These are phyloP conservation scores for Aciculoconidium aculeatum DNA, from an alignment of 805 yeast genomes.

Conservation along the genomic window DNA sequence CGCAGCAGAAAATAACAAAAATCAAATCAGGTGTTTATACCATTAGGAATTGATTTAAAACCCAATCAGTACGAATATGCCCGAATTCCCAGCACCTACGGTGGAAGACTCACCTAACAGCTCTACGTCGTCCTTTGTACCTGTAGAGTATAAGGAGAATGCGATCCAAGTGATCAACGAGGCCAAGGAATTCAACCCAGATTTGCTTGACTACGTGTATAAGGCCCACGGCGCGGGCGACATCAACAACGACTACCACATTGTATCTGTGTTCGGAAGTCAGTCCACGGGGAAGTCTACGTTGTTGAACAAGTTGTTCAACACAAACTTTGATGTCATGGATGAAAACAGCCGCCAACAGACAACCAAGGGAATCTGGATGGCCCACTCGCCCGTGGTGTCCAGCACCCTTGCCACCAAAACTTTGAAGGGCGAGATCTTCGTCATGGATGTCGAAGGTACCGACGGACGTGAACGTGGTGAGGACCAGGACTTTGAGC, in stretches of 20 bases:
- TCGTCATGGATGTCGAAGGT: slow-evolving; percentile 97
- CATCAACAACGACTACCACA: slow-evolving; percentile 63
- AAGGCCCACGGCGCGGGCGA: slow-evolving; percentile 22
- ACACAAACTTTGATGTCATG: slow-evolving; percentile 90
- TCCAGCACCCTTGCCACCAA: slow-evolving; percentile 14
- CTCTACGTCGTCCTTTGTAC: slow-evolving; percentile 36
- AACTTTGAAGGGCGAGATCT: slow-evolving; percentile 34
- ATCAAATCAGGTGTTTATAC: too few species aligned
- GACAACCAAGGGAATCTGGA: slow-evolving; percentile 54
- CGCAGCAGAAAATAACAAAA: too few species aligned
- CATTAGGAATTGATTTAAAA: too few species aligned
- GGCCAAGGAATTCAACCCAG: slow-evolving; percentile 44
- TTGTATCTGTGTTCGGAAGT: slow-evolving; percentile 93
- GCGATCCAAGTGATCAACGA: slow-evolving; percentile 64
- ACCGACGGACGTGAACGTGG: slow-evolving; percentile 98
- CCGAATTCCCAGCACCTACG: slow-evolving; percentile 8
- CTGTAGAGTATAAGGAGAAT: slow-evolving; percentile 27
- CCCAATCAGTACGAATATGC: not conserved
- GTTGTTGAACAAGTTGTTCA: slow-evolving; percentile 75
- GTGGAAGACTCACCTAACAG: slow-evolving; percentile 14
- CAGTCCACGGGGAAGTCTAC: slow-evolving; percentile 97
- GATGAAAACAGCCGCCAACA: slow-evolving; percentile 80
- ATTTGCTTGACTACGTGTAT: slow-evolving; percentile 30
- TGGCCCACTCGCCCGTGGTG: slow-evolving; percentile 34
- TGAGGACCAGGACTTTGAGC: slow-evolving; percentile 96